phyloP scores from a whole-genome alignment of 2,329 filamentous ascomycete genomes.

The Aplosporella prunicola region DNA sequence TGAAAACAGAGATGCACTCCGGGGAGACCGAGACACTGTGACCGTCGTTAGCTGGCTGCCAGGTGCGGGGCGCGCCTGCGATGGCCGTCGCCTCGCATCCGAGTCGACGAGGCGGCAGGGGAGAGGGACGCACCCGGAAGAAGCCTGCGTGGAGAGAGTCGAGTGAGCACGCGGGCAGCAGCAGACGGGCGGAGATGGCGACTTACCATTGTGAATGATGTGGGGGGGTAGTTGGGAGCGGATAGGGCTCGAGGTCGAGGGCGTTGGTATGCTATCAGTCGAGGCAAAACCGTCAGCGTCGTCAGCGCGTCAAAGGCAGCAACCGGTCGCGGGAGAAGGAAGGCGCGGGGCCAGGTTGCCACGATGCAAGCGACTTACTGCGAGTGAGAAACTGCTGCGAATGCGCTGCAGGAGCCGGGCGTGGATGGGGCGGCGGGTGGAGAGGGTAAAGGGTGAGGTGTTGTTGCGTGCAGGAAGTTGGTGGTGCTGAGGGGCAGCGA shows the following conservation, averaged over 20 bases:
- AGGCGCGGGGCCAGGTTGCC: neutral
- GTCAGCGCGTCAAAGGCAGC: conserved; percentile 16
- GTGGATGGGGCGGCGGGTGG: conserved; percentile 2
- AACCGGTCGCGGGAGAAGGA: neutral
- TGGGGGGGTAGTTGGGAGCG: too few species aligned
- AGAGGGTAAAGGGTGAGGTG: neutral
- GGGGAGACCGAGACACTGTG: conserved; percentile 60
- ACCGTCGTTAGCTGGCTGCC: neutral
- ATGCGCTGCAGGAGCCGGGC: neutral
- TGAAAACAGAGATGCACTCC: conserved; percentile 62
- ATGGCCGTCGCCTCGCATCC: conserved; percentile 12
- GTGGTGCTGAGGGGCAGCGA: conserved; percentile 9
- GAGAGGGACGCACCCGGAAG: conserved; percentile 33
- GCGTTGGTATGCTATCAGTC: neutral
- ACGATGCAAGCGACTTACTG: conserved; percentile 6
- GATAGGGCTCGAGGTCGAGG: too few species aligned
- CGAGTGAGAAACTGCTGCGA: conserved; percentile 2
- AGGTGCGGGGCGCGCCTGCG: conserved; percentile 5
- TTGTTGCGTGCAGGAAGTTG: conserved; percentile 4
- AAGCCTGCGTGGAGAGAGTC: conserved; percentile 22
- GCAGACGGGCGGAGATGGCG: neutral
- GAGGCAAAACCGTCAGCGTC: conserved; percentile 25
- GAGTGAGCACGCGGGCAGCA: conserved; percentile 4
- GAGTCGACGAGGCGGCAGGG: conserved; percentile 13
- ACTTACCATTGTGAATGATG: conserved; percentile 10